These are phyloP conservation scores for Simmondsia chinensis DNA, from an alignment of 148 eudicot species.

Conservation along the genomic window DNA sequence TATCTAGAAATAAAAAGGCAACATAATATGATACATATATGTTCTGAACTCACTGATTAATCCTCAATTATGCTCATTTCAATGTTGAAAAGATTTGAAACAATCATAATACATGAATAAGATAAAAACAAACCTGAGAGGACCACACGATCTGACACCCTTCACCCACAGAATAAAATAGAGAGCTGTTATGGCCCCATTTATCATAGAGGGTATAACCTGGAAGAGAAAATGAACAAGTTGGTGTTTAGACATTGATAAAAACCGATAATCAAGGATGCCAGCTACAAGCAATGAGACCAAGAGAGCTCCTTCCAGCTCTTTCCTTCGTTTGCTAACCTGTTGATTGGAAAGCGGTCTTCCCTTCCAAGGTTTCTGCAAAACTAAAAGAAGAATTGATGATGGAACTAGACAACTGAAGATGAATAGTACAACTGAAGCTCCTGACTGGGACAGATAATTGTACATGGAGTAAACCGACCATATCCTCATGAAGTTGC, in stretches of 20 bases:
- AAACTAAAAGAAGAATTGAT: constrained; percentile 45
- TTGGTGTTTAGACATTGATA: not conserved
- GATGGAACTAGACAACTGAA: constrained; percentile 86
- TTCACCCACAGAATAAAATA: constrained; percentile 95
- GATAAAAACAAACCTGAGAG: constrained; percentile 60
- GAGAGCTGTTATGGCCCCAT: constrained; percentile 87
- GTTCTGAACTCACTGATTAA: not conserved
- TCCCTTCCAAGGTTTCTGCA: constrained; percentile 96
- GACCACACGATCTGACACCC: constrained; percentile 95
- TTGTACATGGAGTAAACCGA: constrained; percentile 86
- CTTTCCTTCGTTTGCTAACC: constrained; percentile 28
- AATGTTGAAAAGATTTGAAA: not conserved
- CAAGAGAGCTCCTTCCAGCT: not conserved
- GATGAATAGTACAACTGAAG: constrained; percentile 79
- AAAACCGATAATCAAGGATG: too few species aligned
- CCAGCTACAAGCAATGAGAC: too few species aligned
- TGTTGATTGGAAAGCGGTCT: constrained; percentile 84
- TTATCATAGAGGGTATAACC: constrained; percentile 84
- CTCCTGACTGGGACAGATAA: constrained; percentile 72
- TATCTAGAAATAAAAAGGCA: not conserved
- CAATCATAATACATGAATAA: not conserved
- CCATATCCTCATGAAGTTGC: constrained; percentile 94
- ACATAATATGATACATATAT: not conserved
- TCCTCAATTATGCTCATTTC: not conserved
- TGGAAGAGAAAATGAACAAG: constrained; percentile 15